A percentile compares a stretch with the other conserved stretches of the same genome.
These are phyloP conservation scores for Dacryopinax primogenitus DNA, from an alignment of 768 basidiomycete genomes.

Conservation along the genomic window DNA sequence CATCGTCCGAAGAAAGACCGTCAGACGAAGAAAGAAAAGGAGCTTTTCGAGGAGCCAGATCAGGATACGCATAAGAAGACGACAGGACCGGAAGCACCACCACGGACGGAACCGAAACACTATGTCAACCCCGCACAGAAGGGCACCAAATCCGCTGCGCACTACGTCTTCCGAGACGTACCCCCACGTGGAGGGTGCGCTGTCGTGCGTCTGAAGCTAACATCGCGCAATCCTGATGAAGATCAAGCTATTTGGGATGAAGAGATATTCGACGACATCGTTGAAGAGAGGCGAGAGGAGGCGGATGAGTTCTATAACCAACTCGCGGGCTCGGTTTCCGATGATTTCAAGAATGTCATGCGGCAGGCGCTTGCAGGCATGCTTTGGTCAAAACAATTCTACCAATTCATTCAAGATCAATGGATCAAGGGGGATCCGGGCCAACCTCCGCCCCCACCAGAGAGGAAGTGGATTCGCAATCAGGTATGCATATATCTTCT, in stretches of 20 bases:
- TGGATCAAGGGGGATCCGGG: constrained; percentile 94
- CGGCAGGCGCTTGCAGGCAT: constrained; percentile 91
- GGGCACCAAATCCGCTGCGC: constrained; percentile 88
- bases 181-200: constrained; percentile 88
- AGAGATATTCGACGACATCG: constrained; percentile 67
- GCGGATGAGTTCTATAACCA: constrained; percentile 90
- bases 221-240: constrained; percentile 56
- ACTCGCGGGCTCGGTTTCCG: constrained; percentile 71
- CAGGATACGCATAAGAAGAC: constrained; percentile 12
- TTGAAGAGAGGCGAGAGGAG: constrained; percentile 84
- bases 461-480: constrained; percentile 74
- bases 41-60: not conserved
- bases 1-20: constrained; percentile 47
- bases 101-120: constrained; percentile 11
- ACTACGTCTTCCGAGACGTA: constrained; percentile 76
- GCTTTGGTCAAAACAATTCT: constrained; percentile 97
- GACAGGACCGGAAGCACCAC: not conserved
- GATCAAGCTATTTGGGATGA: constrained; percentile 80
- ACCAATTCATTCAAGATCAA: constrained; percentile 88
- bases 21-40: constrained; percentile 5
- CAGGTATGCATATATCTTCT: constrained; percentile 36
- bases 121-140: constrained; percentile 77
- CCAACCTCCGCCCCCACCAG: constrained; percentile 87
- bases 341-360: constrained; percentile 92
- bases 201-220: constrained; percentile 87